Percentiles rank a stretch among this genome's conserved stretches.
Evolutionary conservation across 495 filamentous ascomycete species (phyloP).

Genomic region (Penicillium malachiteum): DNA sequence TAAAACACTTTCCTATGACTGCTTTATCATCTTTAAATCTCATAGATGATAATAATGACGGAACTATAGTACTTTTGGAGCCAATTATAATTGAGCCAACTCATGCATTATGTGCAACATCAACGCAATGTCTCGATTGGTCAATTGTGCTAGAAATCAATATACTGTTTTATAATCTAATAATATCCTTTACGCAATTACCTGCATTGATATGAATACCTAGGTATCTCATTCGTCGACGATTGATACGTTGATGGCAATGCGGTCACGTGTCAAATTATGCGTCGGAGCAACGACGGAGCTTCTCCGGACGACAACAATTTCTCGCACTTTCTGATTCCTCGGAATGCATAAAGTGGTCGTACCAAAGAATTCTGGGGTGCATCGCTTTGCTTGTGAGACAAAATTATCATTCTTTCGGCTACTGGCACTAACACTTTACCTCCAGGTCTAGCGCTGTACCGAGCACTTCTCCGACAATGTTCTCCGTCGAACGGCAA

Average conservation of each 20-base stretch:
- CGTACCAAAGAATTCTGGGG: slow-evolving; percentile 46
- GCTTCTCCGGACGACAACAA: slow-evolving; percentile 5
- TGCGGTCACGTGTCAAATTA: neutral
- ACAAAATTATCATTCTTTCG: neutral
- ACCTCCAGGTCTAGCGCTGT: slow-evolving; percentile 65
- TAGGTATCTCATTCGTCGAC: too few relatives aligned
- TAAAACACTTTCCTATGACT: too few relatives aligned
- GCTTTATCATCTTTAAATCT: neutral
- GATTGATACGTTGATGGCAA: neutral
- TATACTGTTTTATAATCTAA: too few relatives aligned
- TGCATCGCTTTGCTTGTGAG: slow-evolving; percentile 67
- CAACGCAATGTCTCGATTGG: neutral
- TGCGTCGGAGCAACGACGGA: neutral
- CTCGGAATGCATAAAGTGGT: slow-evolving; percentile 42
- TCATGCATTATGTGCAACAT: neutral
- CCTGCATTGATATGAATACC: too few relatives aligned
- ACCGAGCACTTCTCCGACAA: slow-evolving; percentile 66
- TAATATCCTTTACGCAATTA: too few relatives aligned
- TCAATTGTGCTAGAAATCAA: neutral
- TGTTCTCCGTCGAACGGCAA: slow-evolving; percentile 48
- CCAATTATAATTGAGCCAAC: neutral
- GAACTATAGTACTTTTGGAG: neutral
- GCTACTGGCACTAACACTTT: neutral
- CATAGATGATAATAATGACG: neutral
- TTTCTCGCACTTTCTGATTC: slow-evolving; percentile 21